Conservation (phyloP, 306 rosid species). For the Hippophae tibetana region DNA sequence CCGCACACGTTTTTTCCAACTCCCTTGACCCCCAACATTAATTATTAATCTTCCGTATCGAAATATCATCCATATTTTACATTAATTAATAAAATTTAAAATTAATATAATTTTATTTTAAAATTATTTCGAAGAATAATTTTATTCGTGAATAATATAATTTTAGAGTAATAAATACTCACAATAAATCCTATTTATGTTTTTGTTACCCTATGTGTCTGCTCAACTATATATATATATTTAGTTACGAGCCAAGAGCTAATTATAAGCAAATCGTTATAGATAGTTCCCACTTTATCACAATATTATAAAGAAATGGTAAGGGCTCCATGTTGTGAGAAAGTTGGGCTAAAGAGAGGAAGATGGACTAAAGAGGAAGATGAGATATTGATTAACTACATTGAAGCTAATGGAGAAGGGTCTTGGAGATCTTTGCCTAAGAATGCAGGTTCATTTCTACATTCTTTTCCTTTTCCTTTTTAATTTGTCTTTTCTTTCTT, state of each 20-base stretch:
- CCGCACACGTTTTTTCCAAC: conserved; percentile 20
- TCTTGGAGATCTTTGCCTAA: conserved; percentile 83
- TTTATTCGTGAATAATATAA: too few species aligned
- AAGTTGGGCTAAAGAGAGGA: conserved; percentile 73
- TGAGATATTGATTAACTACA: conserved; percentile 38
- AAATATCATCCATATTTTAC: too few species aligned
- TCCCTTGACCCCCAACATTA: too few species aligned
- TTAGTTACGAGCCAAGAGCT: too few species aligned
- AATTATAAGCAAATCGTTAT: not conserved
- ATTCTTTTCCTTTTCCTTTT: not conserved
- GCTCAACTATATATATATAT: too few species aligned
- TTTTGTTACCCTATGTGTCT: too few species aligned
- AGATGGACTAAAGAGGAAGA: conserved; percentile 84
- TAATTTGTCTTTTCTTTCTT: not conserved
- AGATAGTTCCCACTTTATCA: not conserved
- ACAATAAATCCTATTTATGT: too few species aligned
- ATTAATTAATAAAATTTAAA: too few species aligned
- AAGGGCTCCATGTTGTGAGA: conserved; percentile 84
- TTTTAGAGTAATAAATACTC: too few species aligned
- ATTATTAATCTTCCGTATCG: too few species aligned
- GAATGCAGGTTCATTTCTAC: conserved; percentile 49
- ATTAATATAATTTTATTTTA: too few species aligned
- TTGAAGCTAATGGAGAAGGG: conserved; percentile 73
- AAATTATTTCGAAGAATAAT: too few species aligned
- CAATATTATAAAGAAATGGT: conserved; percentile 34